A percentile compares a stretch with the other conserved stretches of the same genome.
Evolutionary conservation across 2,329 filamentous ascomycete species (phyloP).

Genomic region (Xylariaceae sp.): DNA sequence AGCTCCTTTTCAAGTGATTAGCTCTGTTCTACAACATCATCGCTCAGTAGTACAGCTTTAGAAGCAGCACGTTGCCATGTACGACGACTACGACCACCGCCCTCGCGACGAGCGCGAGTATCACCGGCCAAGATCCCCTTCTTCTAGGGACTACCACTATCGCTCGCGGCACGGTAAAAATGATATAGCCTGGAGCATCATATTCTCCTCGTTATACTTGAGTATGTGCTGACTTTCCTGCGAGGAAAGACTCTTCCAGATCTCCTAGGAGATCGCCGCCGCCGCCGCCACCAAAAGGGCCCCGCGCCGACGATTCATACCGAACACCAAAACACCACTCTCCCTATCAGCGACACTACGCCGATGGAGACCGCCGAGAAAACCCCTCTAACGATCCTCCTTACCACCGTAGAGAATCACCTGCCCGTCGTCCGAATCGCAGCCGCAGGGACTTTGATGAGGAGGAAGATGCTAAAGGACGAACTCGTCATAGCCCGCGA

Average conservation of each 20-base stretch:
- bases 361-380: slow-evolving; percentile 30
- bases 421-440: slow-evolving; percentile 22
- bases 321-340: slow-evolving; percentile 32
- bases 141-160: slow-evolving; percentile 40
- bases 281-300: slow-evolving; percentile 29
- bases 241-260: slow-evolving; percentile 44
- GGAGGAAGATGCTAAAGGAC: slow-evolving; percentile 30
- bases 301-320: slow-evolving; percentile 38
- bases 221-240: slow-evolving; percentile 43
- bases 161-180: slow-evolving; percentile 46
- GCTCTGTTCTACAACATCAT: neutral
- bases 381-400: slow-evolving; percentile 23
- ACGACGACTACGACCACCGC: slow-evolving; percentile 41
- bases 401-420: slow-evolving; percentile 31
- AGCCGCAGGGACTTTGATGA: slow-evolving; percentile 22
- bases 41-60: neutral
- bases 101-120: slow-evolving; percentile 38
- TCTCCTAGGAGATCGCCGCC: slow-evolving; percentile 40
- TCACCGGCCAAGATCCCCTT: slow-evolving; percentile 39
- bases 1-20: neutral
- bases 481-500: slow-evolving; percentile 32
- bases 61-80: too few species aligned
- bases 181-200: slow-evolving; percentile 41
- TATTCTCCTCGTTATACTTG: slow-evolving; percentile 34
- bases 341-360: slow-evolving; percentile 31